Percentiles rank a stretch among this genome's conserved stretches.
These are phyloP conservation scores for Pharnaceum exiguum DNA, from an alignment of 148 eudicot genomes.

Conservation along the genomic window DNA sequence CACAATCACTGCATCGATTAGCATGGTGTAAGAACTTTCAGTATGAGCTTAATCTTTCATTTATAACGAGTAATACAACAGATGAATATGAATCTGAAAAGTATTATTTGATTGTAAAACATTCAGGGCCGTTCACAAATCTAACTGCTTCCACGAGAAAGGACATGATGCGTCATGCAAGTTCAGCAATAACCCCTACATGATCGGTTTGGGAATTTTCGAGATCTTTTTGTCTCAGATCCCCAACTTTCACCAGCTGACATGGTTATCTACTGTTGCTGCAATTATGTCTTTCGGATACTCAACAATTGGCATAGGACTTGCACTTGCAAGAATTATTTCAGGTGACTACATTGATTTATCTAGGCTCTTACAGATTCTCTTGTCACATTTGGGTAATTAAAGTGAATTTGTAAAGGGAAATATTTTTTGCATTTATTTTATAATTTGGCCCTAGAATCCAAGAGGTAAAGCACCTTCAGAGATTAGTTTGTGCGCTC, in stretches of 20 bases:
- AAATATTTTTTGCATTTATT: no score
- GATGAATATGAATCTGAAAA: background rate
- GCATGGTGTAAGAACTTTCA: constrained; percentile 69
- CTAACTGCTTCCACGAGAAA: constrained; percentile 56
- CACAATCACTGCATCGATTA: constrained; percentile 66
- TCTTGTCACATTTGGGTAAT: no score
- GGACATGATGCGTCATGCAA: constrained; percentile 52
- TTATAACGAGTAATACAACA: background rate
- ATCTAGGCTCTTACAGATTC: no score
- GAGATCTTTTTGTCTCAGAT: constrained; percentile 68
- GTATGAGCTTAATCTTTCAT: background rate
- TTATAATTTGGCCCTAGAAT: no score
- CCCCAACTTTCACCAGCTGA: constrained; percentile 56
- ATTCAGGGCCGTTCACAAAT: constrained; percentile 66
- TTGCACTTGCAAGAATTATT: constrained; percentile 49
- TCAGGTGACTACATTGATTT: constrained; percentile 40
- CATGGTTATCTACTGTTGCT: constrained; percentile 58
- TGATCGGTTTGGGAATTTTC: constrained; percentile 60
- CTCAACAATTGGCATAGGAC: constrained; percentile 64
- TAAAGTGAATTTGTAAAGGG: no score
- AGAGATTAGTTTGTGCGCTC: no score
- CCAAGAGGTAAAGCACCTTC: no score
- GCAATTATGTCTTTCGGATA: constrained; percentile 76
- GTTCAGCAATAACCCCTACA: constrained; percentile 41
- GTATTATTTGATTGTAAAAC: background rate